Evolutionary conservation across 2,329 filamentous ascomycete species (phyloP), one percentile per base, ranked within the genome.

Genomic region (Microthyrium microscopicum): DNA sequence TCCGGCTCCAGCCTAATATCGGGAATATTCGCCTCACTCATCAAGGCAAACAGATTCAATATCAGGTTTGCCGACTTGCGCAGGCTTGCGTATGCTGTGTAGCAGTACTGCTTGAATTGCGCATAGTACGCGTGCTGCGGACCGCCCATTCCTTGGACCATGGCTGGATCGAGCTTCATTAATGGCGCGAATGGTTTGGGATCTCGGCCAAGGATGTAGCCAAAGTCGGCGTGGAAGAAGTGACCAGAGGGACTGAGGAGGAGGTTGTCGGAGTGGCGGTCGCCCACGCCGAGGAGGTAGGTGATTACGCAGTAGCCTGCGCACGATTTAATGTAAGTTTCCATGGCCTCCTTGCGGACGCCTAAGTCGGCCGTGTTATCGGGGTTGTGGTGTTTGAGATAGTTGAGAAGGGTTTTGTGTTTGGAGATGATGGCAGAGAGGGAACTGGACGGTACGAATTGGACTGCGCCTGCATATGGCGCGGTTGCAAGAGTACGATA

Each of bases 261-360:
- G 1, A 98, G 70, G 47, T 98, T 98, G 53, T 98, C 89, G 3
- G 95, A 68, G 56, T 98, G 89, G 2, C 89, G 76, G 52, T 98
- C 89, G 15, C 89, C 89, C 3, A 98, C 89, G 20, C 89, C 91
- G 9, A 98, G 70, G 12, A 98, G 80, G 53, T 98, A 98, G 0
- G 91, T 98, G 44, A 98, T 94, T 11, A 98, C 89, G 53, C 89
- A 95, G 57, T 98, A 98, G 21, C 89, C 89, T 1, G 89, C 89
- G 49, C 89, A 94, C 0, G 84, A 93, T 50, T 85, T 87, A 49
- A 95, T 75, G 51, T 93, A 98, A 1, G 78, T 94, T 44, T 98
- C 89, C 58, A 98, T 77, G 0, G 82, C 77, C 49, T 94, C 87
- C 51, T 87, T 85, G 19, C 85, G 78, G 19, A 98, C 76, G 1